phyloP scores from a whole-genome alignment of 2,329 filamentous ascomycete species.

The Arthrobotrys iridis region DNA sequence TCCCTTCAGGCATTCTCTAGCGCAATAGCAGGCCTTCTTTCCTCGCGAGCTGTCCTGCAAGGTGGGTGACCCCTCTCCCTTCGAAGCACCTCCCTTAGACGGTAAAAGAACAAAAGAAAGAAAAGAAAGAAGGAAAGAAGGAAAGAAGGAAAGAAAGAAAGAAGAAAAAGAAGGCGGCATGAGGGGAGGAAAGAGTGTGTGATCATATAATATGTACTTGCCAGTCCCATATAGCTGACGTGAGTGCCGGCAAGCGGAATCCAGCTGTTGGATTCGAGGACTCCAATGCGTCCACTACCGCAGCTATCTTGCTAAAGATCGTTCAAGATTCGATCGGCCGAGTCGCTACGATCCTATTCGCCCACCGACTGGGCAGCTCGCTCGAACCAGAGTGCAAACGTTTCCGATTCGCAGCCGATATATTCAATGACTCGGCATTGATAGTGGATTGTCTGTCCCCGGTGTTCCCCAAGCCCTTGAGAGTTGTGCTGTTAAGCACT shows the following conservation, averaged over 20 bases:
- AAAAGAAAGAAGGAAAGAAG: not conserved
- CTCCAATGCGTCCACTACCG: slow-evolving; percentile 78
- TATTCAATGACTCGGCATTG: slow-evolving; percentile 88
- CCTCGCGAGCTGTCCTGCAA: slow-evolving; percentile 83
- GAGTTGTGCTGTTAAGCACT: slow-evolving; percentile 70
- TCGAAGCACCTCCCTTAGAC: slow-evolving; percentile 11
- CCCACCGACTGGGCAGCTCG: slow-evolving; percentile 79
- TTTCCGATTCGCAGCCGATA: slow-evolving; percentile 84
- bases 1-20: slow-evolving; percentile 86
- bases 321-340: slow-evolving; percentile 83
- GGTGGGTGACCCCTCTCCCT: slow-evolving; percentile 62
- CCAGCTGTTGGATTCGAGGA: slow-evolving; percentile 83
- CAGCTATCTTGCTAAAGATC: slow-evolving; percentile 82
- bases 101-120: not conserved
- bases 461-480: slow-evolving; percentile 70
- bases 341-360: slow-evolving; percentile 85
- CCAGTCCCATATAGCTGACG: slow-evolving; percentile 13
- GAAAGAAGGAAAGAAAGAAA: slow-evolving; percentile 7
- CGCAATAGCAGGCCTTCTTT: slow-evolving; percentile 80
- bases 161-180: slow-evolving; percentile 19
- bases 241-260: slow-evolving; percentile 26
- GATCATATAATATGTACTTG: slow-evolving; percentile 15
- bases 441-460: slow-evolving; percentile 86
- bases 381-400: slow-evolving; percentile 91
- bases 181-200: slow-evolving; percentile 55